These are phyloP conservation scores for Aegilops longissima DNA, from an alignment of 176 grass and related monocot species.

Conservation along the genomic window DNA sequence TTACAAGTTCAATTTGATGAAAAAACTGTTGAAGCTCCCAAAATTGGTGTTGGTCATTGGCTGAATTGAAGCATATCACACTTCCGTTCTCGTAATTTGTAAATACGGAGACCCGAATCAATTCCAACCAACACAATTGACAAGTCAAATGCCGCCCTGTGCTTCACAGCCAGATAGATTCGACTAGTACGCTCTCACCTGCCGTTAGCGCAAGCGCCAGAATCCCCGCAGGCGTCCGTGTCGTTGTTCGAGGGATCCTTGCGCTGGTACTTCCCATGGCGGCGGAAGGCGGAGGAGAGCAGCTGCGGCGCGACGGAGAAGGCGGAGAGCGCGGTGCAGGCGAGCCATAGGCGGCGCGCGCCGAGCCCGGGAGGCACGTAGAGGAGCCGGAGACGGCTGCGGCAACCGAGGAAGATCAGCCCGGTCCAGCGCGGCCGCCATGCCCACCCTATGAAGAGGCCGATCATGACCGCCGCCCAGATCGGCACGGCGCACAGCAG, in stretches of 20 bases:
- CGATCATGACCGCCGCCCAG: conserved; percentile 99
- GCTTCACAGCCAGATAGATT: background rate
- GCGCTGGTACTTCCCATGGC: conserved; percentile 30
- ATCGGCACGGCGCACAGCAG: conserved; percentile 95
- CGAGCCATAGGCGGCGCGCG: conserved; percentile 84
- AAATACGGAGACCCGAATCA: background rate
- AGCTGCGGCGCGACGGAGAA: conserved; percentile 79
- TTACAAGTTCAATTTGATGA: conserved; percentile 12
- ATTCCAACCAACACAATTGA: background rate
- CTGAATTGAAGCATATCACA: background rate
- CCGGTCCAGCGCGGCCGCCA: conserved; percentile 96
- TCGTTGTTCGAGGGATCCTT: background rate
- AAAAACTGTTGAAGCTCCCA: conserved; percentile 21
- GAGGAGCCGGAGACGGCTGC: conserved; percentile 66
- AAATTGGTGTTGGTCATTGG: background rate
- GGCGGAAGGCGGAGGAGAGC: conserved; percentile 46
- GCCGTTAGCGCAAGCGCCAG: conserved; percentile 1
- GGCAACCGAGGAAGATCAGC: conserved; percentile 75
- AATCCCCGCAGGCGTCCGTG: background rate
- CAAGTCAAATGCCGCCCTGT: background rate
- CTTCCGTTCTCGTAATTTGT: background rate
- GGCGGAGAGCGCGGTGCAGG: conserved; percentile 91
- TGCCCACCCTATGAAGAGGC: conserved; percentile 79
- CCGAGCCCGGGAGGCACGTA: conserved; percentile 81
- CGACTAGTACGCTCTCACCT: conserved; percentile 30